phyloP scores from a whole-genome alignment of 179 eudicot genomes.

The Nepenthes alata region DNA sequence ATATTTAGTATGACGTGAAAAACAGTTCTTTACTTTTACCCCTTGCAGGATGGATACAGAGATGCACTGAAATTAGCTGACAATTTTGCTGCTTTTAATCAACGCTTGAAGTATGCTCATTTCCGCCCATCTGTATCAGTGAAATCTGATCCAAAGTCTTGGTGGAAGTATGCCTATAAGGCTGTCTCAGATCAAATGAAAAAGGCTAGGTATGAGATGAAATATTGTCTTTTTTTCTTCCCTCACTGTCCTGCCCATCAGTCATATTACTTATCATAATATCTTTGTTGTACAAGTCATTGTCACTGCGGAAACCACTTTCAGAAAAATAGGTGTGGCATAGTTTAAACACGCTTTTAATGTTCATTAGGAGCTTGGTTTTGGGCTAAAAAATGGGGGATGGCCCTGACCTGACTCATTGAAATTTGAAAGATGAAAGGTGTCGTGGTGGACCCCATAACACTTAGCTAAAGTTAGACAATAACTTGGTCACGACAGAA shows the following conservation, averaged over 20 bases:
- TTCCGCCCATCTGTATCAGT: slow-evolving; percentile 66
- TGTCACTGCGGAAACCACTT: too few relatives aligned
- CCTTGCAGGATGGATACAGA: slow-evolving; percentile 65
- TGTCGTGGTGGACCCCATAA: too few relatives aligned
- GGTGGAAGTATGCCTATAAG: slow-evolving; percentile 91
- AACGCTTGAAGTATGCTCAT: slow-evolving; percentile 81
- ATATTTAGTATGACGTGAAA: slow-evolving; percentile 1
- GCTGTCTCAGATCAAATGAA: slow-evolving; percentile 64
- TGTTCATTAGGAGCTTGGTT: too few relatives aligned
- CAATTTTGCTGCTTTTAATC: slow-evolving; percentile 89
- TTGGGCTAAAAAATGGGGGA: too few relatives aligned
- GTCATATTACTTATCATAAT: too few relatives aligned
- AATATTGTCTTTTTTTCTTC: background rate
- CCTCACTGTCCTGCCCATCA: background rate
- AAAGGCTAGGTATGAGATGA: slow-evolving; percentile 59
- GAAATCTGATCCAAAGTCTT: slow-evolving; percentile 61
- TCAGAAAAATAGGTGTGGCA: too few relatives aligned
- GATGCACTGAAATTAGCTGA: slow-evolving; percentile 85
- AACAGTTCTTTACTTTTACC: background rate
- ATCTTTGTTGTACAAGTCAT: too few relatives aligned
- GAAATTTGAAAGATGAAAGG: too few relatives aligned
- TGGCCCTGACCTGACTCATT: too few relatives aligned
- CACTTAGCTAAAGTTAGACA: too few relatives aligned
- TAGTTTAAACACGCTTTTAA: too few relatives aligned
- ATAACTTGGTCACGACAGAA: too few relatives aligned